A percentile compares a stretch with the other conserved stretches of the same genome.
Evolutionary conservation across 805 yeast genomes (phyloP).

Genomic region (Komagataella kurtzmanii): DNA sequence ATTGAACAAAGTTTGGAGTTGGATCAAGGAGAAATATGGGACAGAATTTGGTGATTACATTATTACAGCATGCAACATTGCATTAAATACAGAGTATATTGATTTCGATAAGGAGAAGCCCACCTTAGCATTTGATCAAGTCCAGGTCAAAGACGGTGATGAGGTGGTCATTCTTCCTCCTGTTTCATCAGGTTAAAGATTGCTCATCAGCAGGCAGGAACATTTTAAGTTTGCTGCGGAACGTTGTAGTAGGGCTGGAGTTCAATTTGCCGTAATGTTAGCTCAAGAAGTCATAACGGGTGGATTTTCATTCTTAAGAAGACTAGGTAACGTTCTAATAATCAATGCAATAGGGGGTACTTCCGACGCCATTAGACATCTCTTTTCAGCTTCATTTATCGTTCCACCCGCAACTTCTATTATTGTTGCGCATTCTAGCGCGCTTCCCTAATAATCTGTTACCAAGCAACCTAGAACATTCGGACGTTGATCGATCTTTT

Average conservation of each 20-base stretch:
- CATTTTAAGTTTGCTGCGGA: background rate
- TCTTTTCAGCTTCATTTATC: background rate
- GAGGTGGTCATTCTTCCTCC: slow-evolving; percentile 17
- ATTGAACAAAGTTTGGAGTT: background rate
- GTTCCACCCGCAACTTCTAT: background rate
- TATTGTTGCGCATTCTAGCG: background rate
- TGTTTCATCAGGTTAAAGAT: slow-evolving; percentile 14
- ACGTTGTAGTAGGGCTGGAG: background rate
- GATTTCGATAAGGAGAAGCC: slow-evolving; percentile 5
- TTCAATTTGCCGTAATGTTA: background rate
- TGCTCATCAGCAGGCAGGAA: background rate
- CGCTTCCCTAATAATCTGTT: background rate
- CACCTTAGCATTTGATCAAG: slow-evolving; percentile 2
- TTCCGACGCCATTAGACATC: background rate
- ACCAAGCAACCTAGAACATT: background rate
- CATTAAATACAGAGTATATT: slow-evolving; percentile 14
- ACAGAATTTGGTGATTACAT: slow-evolving; percentile 10
- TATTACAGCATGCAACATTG: slow-evolving; percentile 13
- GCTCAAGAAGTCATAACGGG: background rate
- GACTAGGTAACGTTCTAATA: background rate
- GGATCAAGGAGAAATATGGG: background rate
- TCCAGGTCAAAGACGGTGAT: slow-evolving; percentile 6
- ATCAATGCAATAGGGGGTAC: background rate
- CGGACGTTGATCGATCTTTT: background rate
- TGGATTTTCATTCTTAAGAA: background rate